Base-by-base conservation (phyloP, 768 basidiomycete genomes). In the Grammothele lineata region DNA sequence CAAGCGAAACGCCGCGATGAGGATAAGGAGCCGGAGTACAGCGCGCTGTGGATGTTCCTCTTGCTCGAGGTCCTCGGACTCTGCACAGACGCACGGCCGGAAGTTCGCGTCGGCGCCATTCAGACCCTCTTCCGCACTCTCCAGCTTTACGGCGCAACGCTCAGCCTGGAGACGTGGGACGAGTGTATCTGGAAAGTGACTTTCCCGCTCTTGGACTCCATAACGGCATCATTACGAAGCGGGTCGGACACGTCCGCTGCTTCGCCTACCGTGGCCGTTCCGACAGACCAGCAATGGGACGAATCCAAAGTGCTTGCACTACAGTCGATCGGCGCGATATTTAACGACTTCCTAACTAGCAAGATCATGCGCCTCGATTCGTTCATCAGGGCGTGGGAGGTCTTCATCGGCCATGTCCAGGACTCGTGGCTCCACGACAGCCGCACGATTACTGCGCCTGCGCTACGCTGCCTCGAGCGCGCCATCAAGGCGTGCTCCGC, bases 101-200 rank as follows among this genome's bases (percentile, higher is more conserved):
- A 99, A 61, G 92, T 95, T 1, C 80, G 94, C 15, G 87, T 88
- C 54, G 92, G 92, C 1, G 93, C 95, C 9, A 94, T 97, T 37
- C 93, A 96, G 65, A 97, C 94, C 2, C 63, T 99, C 43, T 98
- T 96, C 68, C 78, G 94, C 39, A 90, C 92, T 2, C 80, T 97
- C 70, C 92, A 95, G 64, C 73, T 97, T 9, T 97, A 99, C 60
- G 95, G 95, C 2, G 81, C 83, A 7, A 90, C 85, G 0, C 70
- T 99, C 40, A 87, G 84, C 57, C 61, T 76, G 32, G 83, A 83
- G 5, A 88, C 87, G 0, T 99, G 95, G 95, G 81, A 87, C 34
- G 81, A 89, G 43, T 92, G 92, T 50, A 73, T 95, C n/a, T 92
- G 90, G 86, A 83, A 85, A 61, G 78, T 97, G 47, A 81, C 89